Percentiles rank a stretch among this genome's conserved stretches.
Conservation (phyloP, 2,329 filamentous ascomycete genomes). For the Pseudogymnoascus sp. region DNA sequence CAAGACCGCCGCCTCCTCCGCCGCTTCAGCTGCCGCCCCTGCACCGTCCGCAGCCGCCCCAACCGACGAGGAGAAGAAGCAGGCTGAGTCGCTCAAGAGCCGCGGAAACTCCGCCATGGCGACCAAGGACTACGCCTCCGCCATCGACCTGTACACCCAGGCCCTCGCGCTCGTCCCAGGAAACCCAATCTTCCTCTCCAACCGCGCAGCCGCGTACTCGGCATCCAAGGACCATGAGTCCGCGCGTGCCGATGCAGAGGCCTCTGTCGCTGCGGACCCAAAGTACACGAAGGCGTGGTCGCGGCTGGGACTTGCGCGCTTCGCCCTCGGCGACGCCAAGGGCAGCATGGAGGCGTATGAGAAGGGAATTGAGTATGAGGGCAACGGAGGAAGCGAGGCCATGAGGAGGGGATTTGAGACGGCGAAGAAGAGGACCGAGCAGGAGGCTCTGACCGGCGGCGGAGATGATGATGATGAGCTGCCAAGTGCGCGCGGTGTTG, state of each 20-base stretch:
- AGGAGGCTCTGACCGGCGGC: conserved; percentile 51
- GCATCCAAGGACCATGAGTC: conserved; percentile 76
- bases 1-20: conserved; percentile 28
- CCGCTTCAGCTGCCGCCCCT: conserved; percentile 36
- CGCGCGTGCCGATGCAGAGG: conserved; percentile 79
- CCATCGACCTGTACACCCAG: conserved; percentile 81
- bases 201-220: conserved; percentile 89
- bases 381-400: conserved; percentile 85
- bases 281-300: conserved; percentile 98
- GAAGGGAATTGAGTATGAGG: conserved; percentile 87
- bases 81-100: conserved; percentile 82
- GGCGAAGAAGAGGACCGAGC: conserved; percentile 76
- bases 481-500: conserved; percentile 40
- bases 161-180: conserved; percentile 71
- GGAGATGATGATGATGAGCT: conserved; percentile 40
- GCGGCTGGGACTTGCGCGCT: conserved; percentile 80
- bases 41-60: conserved; percentile 28
- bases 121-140: conserved; percentile 75
- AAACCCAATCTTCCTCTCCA: conserved; percentile 95
- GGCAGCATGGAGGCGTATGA: conserved; percentile 92
- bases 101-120: conserved; percentile 93
- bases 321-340: conserved; percentile 81
- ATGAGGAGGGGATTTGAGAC: conserved; percentile 98
- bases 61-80: conserved; percentile 53
- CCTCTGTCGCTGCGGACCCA: conserved; percentile 79